Evolutionary conservation across 495 filamentous ascomycete species (phyloP).

Genomic region (Penicillium herquei): DNA sequence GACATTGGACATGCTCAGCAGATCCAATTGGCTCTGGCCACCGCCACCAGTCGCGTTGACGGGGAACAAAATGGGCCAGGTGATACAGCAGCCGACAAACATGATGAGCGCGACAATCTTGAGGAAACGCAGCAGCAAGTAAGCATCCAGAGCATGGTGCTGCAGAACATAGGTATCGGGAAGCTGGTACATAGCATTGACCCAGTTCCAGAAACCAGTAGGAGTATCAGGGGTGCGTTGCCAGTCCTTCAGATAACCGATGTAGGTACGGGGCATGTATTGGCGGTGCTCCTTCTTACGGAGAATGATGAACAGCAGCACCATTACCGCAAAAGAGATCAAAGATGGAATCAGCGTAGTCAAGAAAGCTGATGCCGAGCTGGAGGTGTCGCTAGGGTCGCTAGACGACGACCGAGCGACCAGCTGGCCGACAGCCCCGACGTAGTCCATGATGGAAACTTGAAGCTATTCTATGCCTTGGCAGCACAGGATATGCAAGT

Average conservation of each 20-base stretch:
- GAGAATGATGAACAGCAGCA: constrained; percentile 73
- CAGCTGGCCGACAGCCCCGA: constrained; percentile 28
- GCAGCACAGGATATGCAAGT: constrained; percentile 1
- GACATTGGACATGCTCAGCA: constrained; percentile 78
- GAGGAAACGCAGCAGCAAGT: constrained; percentile 82
- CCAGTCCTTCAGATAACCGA: constrained; percentile 67
- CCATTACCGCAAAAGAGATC: constrained; percentile 54
- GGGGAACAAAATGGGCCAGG: constrained; percentile 83
- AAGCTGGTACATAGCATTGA: constrained; percentile 71
- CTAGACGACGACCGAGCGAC: constrained; percentile 17
- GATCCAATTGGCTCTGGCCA: constrained; percentile 64
- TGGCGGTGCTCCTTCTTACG: constrained; percentile 68
- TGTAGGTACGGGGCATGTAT: constrained; percentile 87
- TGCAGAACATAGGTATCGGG: constrained; percentile 83
- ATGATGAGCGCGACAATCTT: constrained; percentile 68
- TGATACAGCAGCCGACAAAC: constrained; percentile 77
- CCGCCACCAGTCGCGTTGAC: constrained; percentile 74
- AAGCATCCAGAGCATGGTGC: constrained; percentile 86
- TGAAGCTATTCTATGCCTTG: no score
- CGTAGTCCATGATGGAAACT: constrained; percentile 28
- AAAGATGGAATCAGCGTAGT: constrained; percentile 65
- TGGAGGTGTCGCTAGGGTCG: constrained; percentile 27
- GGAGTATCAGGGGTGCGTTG: constrained; percentile 68
- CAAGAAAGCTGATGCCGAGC: constrained; percentile 58
- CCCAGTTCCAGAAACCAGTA: constrained; percentile 71